These are phyloP conservation scores for Russula earlei DNA, from an alignment of 768 basidiomycete genomes.

Conservation along the genomic window DNA sequence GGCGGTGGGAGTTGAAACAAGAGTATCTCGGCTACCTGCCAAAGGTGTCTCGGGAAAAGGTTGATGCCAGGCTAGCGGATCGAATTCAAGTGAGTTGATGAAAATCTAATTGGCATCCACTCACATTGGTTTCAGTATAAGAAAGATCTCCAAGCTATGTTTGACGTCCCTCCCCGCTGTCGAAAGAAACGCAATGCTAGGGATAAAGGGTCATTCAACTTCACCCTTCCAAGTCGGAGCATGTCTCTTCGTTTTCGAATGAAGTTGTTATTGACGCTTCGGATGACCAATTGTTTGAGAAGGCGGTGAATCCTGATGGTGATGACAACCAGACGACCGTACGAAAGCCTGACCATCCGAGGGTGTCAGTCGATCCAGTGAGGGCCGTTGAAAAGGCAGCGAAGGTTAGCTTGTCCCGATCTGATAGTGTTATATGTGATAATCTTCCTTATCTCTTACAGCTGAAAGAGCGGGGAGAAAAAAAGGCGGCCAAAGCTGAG, in stretches of 20 bases:
- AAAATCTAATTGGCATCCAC: not conserved
- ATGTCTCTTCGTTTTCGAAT: constrained; percentile 10
- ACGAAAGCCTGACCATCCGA: constrained; percentile 33
- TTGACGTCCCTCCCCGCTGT: constrained; percentile 48
- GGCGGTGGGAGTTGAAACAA: constrained; percentile 81
- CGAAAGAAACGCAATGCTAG: constrained; percentile 48
- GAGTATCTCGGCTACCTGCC: constrained; percentile 54
- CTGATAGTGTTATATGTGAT: not conserved
- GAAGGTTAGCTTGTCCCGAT: constrained; percentile 34
- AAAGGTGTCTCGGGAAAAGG: constrained; percentile 53
- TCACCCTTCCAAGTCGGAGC: constrained; percentile 9
- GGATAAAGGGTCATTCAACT: constrained; percentile 34
- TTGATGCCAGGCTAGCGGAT: constrained; percentile 50
- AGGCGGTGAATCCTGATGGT: constrained; percentile 28
- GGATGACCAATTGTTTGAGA: constrained; percentile 11
- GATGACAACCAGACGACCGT: constrained; percentile 27
- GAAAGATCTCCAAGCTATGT: constrained; percentile 42
- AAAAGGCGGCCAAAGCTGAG: constrained; percentile 57
- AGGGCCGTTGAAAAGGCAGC: constrained; percentile 48
- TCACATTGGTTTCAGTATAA: constrained; percentile 40
- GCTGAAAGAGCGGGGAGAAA: constrained; percentile 63
- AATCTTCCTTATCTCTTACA: constrained; percentile 23
- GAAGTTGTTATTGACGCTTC: not conserved
- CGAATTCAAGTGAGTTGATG: constrained; percentile 45
- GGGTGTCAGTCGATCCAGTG: constrained; percentile 46